These are phyloP conservation scores for Blastobotrys peoriensis DNA, from an alignment of 805 yeast species.

Conservation along the genomic window DNA sequence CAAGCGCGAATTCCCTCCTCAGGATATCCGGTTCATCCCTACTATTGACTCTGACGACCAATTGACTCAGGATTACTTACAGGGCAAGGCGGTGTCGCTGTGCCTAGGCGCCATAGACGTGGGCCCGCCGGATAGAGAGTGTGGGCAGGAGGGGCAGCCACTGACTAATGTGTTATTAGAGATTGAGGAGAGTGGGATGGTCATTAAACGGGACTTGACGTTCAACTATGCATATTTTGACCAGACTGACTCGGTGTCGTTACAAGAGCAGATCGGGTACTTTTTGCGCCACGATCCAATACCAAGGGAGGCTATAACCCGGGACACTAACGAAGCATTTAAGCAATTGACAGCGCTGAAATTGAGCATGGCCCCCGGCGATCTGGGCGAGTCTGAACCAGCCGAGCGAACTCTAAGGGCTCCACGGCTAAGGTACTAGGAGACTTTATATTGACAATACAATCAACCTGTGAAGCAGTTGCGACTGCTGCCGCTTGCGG, in stretches of 20 bases:
- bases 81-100: conserved; percentile 8
- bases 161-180: conserved; percentile 25
- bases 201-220: conserved; percentile 9
- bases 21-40: neutral
- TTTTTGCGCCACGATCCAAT: neutral
- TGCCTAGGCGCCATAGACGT: conserved; percentile 14
- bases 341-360: neutral
- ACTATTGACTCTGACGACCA: neutral
- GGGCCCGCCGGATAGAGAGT: neutral
- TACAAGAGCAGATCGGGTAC: neutral
- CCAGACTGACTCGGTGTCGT: neutral
- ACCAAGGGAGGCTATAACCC: neutral
- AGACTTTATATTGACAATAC: no score
- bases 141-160: conserved; percentile 1
- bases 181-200: conserved; percentile 28
- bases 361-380: neutral
- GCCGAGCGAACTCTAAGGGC: no score
- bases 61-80: conserved; percentile 2
- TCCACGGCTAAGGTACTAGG: no score
- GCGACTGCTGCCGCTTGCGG: no score
- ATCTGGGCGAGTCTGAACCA: no score
- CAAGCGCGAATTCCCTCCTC: conserved; percentile 6
- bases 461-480: no score
- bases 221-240: conserved; percentile 9
- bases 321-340: neutral